These are phyloP conservation scores for Lagenaria siceraria DNA, from an alignment of 306 rosid genomes.

Conservation along the genomic window DNA sequence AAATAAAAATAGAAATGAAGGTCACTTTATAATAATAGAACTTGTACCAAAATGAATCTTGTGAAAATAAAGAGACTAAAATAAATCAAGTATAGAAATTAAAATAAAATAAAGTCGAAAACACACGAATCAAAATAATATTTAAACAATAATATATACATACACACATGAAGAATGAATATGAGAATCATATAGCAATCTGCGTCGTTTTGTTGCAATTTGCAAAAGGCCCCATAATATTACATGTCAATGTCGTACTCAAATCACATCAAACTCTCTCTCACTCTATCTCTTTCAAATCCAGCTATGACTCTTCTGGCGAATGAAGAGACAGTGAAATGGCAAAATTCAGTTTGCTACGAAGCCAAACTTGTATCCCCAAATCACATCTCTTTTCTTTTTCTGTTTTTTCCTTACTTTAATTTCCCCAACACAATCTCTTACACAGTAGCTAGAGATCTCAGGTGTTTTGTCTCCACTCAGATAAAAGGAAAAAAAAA, in stretches of 20 bases:
- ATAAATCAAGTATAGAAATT: no score
- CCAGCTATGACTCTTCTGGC: conserved; percentile 5
- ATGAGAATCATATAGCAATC: not conserved
- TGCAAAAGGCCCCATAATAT: not conserved
- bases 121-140: no score
- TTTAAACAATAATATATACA: no score
- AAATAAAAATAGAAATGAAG: no score
- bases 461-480: not conserved
- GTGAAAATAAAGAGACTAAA: no score
- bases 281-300: not conserved
- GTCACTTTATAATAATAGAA: no score
- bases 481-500: no score
- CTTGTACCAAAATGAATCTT: no score
- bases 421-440: not conserved
- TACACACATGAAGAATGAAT: no score
- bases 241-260: not conserved
- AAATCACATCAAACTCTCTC: not conserved
- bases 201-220: not conserved
- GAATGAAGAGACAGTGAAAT: not conserved
- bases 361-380: not conserved
- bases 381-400: not conserved
- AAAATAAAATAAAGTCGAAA: no score
- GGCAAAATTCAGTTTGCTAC: not conserved
- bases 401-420: not conserved
- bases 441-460: not conserved